A percentile compares a stretch with the other conserved stretches of the same genome.
phyloP scores from a whole-genome alignment of 2,329 filamentous ascomycete genomes.

The Colletotrichum sp. region DNA sequence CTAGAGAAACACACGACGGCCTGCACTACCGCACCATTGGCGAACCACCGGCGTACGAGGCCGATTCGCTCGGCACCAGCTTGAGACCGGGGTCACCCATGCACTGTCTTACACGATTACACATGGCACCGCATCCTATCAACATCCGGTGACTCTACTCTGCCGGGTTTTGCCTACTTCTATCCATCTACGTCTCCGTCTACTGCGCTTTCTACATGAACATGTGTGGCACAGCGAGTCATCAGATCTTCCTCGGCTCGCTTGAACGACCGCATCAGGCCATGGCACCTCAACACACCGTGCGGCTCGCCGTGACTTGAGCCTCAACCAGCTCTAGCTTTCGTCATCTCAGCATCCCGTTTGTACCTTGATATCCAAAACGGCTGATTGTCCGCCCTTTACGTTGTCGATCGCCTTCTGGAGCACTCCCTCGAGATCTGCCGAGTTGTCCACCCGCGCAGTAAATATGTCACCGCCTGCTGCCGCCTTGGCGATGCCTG shows the following conservation, averaged over 20 bases:
- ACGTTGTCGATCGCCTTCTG: slow-evolving; percentile 56
- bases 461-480: slow-evolving; percentile 53
- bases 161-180: not conserved
- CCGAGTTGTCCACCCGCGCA: slow-evolving; percentile 49
- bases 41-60: not conserved
- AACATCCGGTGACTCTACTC: not conserved
- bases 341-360: slow-evolving; percentile 40
- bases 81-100: not conserved
- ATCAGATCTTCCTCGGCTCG: not conserved
- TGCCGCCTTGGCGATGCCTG: slow-evolving; percentile 32
- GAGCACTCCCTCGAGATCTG: slow-evolving; percentile 51
- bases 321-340: not conserved
- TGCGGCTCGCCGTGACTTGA: not conserved
- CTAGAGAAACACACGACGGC: not conserved
- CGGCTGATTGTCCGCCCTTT: slow-evolving; percentile 54
- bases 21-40: not conserved
- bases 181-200: not conserved
- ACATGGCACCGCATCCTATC: not conserved
- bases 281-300: not conserved
- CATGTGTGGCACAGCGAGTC: not conserved
- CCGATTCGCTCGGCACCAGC: not conserved
- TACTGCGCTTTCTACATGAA: not conserved
- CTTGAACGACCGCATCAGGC: not conserved
- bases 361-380: slow-evolving; percentile 58
- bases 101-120: not conserved